Evolutionary conservation across 768 basidiomycete genomes (phyloP).

Genomic region (Amanita phalloides): DNA sequence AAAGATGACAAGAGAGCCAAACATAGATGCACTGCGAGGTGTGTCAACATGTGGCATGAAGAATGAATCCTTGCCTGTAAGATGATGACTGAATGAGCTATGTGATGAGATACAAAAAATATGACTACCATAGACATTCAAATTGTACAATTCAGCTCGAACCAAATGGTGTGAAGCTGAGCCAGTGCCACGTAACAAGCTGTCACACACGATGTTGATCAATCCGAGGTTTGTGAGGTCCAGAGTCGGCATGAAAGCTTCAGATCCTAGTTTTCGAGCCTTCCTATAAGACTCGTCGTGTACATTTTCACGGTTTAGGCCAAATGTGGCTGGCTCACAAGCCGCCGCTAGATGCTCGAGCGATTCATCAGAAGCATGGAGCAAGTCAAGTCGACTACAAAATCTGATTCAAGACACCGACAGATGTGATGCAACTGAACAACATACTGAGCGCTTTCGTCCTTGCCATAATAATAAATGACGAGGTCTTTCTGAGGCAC

Average conservation of each 20-base stretch:
- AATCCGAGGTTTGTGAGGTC: constrained; percentile 8
- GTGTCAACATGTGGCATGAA: no score
- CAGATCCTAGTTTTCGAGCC: background rate
- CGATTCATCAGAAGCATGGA: background rate
- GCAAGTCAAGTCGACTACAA: background rate
- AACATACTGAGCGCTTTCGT: background rate
- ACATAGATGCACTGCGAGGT: no score
- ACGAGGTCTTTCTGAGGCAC: no score
- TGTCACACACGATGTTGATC: constrained; percentile 7
- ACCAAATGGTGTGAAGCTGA: constrained; percentile 8
- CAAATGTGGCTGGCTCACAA: background rate
- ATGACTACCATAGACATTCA: constrained; percentile 20
- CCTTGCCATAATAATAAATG: background rate
- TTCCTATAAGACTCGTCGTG: background rate
- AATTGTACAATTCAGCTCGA: constrained; percentile 21
- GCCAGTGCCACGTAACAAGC: constrained; percentile 9
- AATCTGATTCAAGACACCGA: background rate
- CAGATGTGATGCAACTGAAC: background rate
- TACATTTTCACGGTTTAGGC: background rate
- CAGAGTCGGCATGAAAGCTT: constrained; percentile 13
- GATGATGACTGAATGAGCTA: background rate
- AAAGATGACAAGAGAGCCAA: no score
- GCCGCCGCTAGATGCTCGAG: background rate
- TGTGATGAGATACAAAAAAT: no score
- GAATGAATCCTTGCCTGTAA: no score